Evolutionary conservation across 1,284 basidiomycete genomes (phyloP).

Genomic region (Wolfiporia cocos): DNA sequence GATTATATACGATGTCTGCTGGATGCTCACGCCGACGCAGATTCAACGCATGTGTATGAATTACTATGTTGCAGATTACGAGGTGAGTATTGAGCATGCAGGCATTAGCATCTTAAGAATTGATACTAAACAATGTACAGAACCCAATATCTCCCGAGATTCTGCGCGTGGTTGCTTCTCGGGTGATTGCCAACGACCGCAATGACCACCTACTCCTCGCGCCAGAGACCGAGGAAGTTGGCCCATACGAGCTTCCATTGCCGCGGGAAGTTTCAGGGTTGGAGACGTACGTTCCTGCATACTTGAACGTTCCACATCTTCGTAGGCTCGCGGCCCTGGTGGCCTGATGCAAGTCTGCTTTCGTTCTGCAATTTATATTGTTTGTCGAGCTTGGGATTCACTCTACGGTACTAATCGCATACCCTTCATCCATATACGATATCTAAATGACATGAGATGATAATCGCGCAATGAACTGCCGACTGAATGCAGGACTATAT

Average conservation of each 20-base stretch:
- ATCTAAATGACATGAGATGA: too few species aligned
- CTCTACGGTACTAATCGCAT: slow-evolving; percentile 10
- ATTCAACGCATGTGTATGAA: slow-evolving; percentile 98
- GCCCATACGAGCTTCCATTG: slow-evolving; percentile 83
- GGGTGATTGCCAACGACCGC: slow-evolving; percentile 91
- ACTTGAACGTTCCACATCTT: slow-evolving; percentile 79
- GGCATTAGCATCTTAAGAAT: not conserved
- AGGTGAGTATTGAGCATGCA: slow-evolving; percentile 44
- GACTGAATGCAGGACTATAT: too few species aligned
- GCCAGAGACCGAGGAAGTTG: slow-evolving; percentile 93
- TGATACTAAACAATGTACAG: slow-evolving; percentile 33
- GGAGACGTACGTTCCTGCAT: slow-evolving; percentile 86
- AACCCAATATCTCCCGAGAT: slow-evolving; percentile 97
- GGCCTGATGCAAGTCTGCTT: slow-evolving; percentile 36
- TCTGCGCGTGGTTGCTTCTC: slow-evolving; percentile 89
- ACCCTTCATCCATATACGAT: too few species aligned
- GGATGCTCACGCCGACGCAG: slow-evolving; percentile 99
- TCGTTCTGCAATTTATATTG: slow-evolving; percentile 14
- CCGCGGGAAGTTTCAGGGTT: slow-evolving; percentile 84
- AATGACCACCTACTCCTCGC: slow-evolving; percentile 92
- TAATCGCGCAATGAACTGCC: too few species aligned
- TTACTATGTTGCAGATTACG: slow-evolving; percentile 98
- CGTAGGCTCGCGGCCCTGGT: slow-evolving; percentile 78
- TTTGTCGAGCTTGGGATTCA: slow-evolving; percentile 18
- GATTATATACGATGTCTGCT: slow-evolving; percentile 99